phyloP scores from a whole-genome alignment of 2,329 filamentous ascomycete species.

The Dryadomyces sulphureus region DNA sequence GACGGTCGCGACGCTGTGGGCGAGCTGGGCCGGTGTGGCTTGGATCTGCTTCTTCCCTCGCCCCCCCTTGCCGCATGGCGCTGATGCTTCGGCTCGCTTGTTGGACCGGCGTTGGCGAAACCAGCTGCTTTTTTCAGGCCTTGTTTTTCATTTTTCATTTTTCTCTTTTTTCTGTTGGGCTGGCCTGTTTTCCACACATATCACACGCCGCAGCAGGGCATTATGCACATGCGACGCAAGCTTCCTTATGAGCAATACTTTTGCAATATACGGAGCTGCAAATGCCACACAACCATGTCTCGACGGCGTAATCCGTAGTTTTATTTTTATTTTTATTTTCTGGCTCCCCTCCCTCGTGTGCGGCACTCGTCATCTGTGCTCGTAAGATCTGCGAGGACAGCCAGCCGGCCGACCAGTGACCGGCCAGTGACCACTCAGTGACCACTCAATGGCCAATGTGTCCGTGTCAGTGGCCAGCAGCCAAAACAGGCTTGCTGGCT shows the following conservation, averaged over 20 bases:
- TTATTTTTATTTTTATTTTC: not conserved
- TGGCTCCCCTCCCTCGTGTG: not conserved
- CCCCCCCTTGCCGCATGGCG: no score
- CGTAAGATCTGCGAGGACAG: no score
- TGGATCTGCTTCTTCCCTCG: no score
- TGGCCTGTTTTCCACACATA: not conserved
- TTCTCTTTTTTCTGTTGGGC: not conserved
- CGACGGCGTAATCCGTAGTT: not conserved
- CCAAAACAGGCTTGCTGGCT: no score
- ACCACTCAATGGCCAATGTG: no score
- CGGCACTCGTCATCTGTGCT: no score
- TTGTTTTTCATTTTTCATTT: not conserved
- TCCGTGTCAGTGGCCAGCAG: no score
- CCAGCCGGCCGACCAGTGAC: no score
- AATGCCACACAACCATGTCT: not conserved
- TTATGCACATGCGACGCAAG: conserved; percentile 1
- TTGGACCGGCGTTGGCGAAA: not conserved
- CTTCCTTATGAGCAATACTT: not conserved
- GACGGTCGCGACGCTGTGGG: not conserved
- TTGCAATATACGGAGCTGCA: not conserved
- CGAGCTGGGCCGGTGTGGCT: no score
- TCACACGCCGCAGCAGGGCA: not conserved
- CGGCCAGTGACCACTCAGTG: no score
- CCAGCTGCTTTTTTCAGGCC: not conserved
- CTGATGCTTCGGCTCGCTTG: not conserved